A percentile compares a stretch with the other conserved stretches of the same genome.
These are phyloP conservation scores for Haberlea rhodopensis DNA, from an alignment of 257 asterid genomes.

Conservation along the genomic window DNA sequence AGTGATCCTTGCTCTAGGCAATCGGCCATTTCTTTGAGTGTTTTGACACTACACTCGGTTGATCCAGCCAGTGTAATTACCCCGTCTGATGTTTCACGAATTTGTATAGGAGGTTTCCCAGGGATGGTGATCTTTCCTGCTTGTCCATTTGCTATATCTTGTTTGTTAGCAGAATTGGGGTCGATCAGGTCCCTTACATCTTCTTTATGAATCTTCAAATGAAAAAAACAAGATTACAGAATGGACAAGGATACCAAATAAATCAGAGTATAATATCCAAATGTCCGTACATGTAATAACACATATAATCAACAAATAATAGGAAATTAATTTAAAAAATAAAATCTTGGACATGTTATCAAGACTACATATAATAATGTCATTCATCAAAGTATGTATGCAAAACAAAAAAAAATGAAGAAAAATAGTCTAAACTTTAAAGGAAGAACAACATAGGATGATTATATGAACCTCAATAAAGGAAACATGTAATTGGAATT, in stretches of 20 bases:
- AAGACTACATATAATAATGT: background rate
- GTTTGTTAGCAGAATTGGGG: constrained; percentile 44
- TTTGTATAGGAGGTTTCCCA: constrained; percentile 89
- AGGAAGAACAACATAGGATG: constrained; percentile 8
- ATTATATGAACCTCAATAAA: constrained; percentile 73
- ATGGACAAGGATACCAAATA: constrained; percentile 4
- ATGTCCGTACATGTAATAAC: background rate
- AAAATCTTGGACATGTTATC: no score
- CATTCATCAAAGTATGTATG: background rate
- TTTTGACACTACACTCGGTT: constrained; percentile 74
- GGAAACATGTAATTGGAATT: constrained; percentile 90
- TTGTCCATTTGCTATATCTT: constrained; percentile 72
- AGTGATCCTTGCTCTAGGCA: constrained; percentile 95
- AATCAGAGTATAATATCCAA: background rate
- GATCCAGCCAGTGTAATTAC: constrained; percentile 99
- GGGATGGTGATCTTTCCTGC: constrained; percentile 62
- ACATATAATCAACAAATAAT: background rate
- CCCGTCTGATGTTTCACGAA: constrained; percentile 95
- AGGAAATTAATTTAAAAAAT: no score
- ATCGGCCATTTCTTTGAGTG: constrained; percentile 92
- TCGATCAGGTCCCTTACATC: constrained; percentile 95
- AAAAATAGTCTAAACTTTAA: background rate
- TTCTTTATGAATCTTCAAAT: constrained; percentile 88
- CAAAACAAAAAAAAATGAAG: background rate
- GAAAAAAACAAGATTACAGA: constrained; percentile 15